Base-by-base conservation (phyloP, 164 flowering plant genomes). In the Aristolochia fimbriata region DNA sequence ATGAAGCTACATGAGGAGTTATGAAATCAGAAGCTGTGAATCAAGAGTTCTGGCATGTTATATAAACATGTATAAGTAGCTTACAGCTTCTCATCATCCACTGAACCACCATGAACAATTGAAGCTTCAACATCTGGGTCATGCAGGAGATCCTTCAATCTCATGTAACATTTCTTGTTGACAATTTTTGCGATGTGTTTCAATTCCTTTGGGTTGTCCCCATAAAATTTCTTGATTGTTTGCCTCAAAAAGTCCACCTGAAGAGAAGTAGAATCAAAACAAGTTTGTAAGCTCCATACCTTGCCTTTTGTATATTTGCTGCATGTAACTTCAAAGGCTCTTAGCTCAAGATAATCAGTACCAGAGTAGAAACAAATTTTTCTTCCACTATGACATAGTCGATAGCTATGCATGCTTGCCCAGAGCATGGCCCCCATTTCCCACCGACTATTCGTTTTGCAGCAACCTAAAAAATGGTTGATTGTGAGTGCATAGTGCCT, bases 381-480 rank as follows among this genome's bases (percentile, higher is more conserved):
- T 85, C 78, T 69, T 85, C 79, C 50, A 86, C 86, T 5, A 91
- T 79, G 55, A 88, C 20, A 74, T 88, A 91, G 67, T 91, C 97
- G 0, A 82, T 56, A 27, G 76, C 86, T 53, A 91, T 64, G 57
- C 97, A 91, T 10, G 84, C 92, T 66, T 91, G 97, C 46, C 97
- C 97, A 53, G 60, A 47, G 70, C 90, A 80, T 0, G 81, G 27
- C 0, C 83, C 90, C 83, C 87, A 91, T 67, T 91, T 91, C 5
- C 77, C 94, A 1, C 76, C 77, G 6, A 62, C 69, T 43, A 91
- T 71, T 67, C 97, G 76, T 60, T 78, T 81, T 30, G 68, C 70
- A 22, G 86, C 82, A 31, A 83, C 79, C 97, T 91, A 62, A 15
- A 47, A 53, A 16, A 54, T 37, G 10, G 1, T 49, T 20, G 10